A percentile compares a stretch with the other conserved stretches of the same genome.
Evolutionary conservation across 2,329 filamentous ascomycete species (phyloP).

Genomic region (Pseudopithomyces maydicus): DNA sequence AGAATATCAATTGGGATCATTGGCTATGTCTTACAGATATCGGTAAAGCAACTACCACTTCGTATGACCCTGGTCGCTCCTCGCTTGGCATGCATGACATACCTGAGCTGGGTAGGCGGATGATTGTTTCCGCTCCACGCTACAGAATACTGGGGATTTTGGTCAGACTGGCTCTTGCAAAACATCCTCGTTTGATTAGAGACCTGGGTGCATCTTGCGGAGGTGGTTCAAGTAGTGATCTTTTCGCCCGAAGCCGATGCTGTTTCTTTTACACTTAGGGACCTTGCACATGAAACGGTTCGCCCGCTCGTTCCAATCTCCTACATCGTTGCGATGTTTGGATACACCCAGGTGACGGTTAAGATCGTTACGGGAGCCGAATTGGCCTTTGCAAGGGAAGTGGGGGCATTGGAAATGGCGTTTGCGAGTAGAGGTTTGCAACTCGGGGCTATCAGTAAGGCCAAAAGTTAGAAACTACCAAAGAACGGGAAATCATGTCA

Average conservation of each 20-base stretch:
- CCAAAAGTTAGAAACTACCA: background rate
- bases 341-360: background rate
- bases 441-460: background rate
- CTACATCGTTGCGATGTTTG: background rate
- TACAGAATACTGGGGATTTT: too few species aligned
- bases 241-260: background rate
- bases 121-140: too few species aligned
- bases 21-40: background rate
- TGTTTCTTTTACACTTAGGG: background rate
- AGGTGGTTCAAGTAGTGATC: slow-evolving; percentile 5
- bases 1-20: background rate
- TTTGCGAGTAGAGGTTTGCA: background rate
- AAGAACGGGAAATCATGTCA: background rate
- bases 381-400: background rate
- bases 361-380: background rate
- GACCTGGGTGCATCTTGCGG: background rate
- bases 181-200: background rate
- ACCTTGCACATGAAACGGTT: background rate
- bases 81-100: too few species aligned
- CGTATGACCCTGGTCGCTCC: too few species aligned
- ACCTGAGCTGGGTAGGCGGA: too few species aligned
- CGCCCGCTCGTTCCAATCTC: background rate
- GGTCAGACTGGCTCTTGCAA: too few species aligned
- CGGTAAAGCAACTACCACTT: background rate
- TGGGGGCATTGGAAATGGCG: slow-evolving; percentile 1